phyloP scores from a whole-genome alignment of 2,329 filamentous ascomycete species.

The Shiraia bambusicola region DNA sequence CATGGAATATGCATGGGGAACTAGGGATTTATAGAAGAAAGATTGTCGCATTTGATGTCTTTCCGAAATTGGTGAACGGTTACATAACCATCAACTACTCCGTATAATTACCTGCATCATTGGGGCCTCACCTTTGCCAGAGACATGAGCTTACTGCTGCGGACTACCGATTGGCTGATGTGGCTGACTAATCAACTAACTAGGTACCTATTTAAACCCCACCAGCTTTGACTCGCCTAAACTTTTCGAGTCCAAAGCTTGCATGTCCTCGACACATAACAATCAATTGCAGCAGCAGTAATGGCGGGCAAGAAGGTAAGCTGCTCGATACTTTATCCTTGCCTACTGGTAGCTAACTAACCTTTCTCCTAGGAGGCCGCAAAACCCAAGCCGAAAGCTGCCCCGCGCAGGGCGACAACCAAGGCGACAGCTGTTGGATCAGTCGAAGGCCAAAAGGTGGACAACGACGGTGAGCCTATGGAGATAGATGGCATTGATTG shows the following conservation, averaged over 20 bases:
- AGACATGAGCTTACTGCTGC: constrained; percentile 17
- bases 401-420: constrained; percentile 35
- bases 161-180: constrained; percentile 31
- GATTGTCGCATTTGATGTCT: too few species aligned
- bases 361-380: constrained; percentile 23
- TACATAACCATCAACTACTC: too few species aligned
- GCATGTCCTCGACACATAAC: constrained; percentile 10
- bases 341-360: constrained; percentile 10
- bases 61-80: too few species aligned
- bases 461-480: constrained; percentile 9
- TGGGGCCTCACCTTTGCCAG: constrained; percentile 23
- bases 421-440: constrained; percentile 19
- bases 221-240: constrained; percentile 29
- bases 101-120: too few species aligned
- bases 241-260: constrained; percentile 25
- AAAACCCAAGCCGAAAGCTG: constrained; percentile 30
- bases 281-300: constrained; percentile 16
- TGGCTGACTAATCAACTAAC: neutral
- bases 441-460: constrained; percentile 10
- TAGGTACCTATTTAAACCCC: constrained; percentile 7
- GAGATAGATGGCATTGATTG: constrained; percentile 11
- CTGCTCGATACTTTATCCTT: neutral
- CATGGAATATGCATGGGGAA: too few species aligned
- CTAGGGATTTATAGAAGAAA: too few species aligned
- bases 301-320: constrained; percentile 39